A percentile compares a stretch with the other conserved stretches of the same genome.
Evolutionary conservation across 2,329 filamentous ascomycete genomes (phyloP).

Genomic region (Calonectria leucothoes): DNA sequence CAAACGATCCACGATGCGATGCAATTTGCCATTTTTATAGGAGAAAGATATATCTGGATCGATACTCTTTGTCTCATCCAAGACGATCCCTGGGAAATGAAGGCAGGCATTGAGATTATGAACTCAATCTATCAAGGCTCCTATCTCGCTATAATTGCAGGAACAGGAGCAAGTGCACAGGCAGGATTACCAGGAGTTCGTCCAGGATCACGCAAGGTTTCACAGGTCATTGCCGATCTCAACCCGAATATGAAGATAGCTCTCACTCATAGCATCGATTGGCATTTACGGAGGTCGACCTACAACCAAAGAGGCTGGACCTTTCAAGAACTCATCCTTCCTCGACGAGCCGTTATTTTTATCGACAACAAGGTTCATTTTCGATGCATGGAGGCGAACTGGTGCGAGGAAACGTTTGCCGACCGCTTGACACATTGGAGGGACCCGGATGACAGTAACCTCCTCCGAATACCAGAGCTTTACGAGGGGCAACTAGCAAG

Average conservation of each 20-base stretch:
- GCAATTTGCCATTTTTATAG: background rate
- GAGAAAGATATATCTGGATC: slow-evolving; percentile 31
- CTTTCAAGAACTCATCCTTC: slow-evolving; percentile 12
- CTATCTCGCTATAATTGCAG: background rate
- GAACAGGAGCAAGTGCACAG: background rate
- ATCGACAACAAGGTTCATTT: slow-evolving; percentile 20
- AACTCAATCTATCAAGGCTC: slow-evolving; percentile 20
- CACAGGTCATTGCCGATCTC: slow-evolving; percentile 4
- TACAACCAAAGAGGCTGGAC: slow-evolving; percentile 23
- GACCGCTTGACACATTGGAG: slow-evolving; percentile 9
- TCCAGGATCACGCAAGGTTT: background rate
- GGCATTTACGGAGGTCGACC: slow-evolving; percentile 16
- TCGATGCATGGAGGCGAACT: slow-evolving; percentile 24
- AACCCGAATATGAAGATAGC: slow-evolving; percentile 6
- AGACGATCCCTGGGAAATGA: slow-evolving; percentile 21
- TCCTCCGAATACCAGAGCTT: background rate
- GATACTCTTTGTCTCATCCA: slow-evolving; percentile 33
- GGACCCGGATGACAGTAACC: slow-evolving; percentile 1
- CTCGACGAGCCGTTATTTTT: slow-evolving; percentile 14
- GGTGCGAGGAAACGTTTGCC: slow-evolving; percentile 20
- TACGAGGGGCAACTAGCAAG: background rate
- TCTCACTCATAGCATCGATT: slow-evolving; percentile 15
- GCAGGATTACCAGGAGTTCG: slow-evolving; percentile 14
- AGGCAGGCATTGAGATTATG: slow-evolving; percentile 5
- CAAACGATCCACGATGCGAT: slow-evolving; percentile 21